phyloP scores from a whole-genome alignment of 768 basidiomycete species.

The Austroboletus eburneus region DNA sequence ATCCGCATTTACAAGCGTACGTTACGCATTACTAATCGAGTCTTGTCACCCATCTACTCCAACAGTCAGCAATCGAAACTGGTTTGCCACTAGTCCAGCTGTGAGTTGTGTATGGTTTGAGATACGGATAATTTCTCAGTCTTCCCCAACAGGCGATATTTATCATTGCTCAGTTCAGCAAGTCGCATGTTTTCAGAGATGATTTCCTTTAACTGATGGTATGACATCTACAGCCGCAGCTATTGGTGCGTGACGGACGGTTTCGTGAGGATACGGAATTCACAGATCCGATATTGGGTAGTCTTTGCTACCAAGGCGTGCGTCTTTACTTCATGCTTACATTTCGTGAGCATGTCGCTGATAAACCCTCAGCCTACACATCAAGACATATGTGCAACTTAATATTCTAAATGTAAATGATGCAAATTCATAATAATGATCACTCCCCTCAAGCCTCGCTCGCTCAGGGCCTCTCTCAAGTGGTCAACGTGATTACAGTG shows the following conservation, averaged over 20 bases:
- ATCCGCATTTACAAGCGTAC: slow-evolving; percentile 49
- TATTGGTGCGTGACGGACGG: slow-evolving; percentile 27
- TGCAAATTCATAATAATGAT: neutral
- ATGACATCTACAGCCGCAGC: slow-evolving; percentile 25
- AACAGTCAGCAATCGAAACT: slow-evolving; percentile 49
- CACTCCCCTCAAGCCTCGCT: too few relatives aligned
- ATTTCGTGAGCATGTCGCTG: neutral
- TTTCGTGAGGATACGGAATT: neutral
- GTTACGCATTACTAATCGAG: slow-evolving; percentile 11
- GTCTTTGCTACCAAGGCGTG: slow-evolving; percentile 37
- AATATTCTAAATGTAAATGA: slow-evolving; percentile 41
- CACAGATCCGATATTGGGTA: slow-evolving; percentile 12
- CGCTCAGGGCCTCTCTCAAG: too few relatives aligned
- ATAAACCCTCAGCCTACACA: slow-evolving; percentile 33
- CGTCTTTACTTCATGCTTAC: slow-evolving; percentile 11
- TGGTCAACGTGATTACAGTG: too few relatives aligned
- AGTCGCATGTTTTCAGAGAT: neutral
- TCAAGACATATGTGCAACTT: slow-evolving; percentile 45
- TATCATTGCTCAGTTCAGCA: slow-evolving; percentile 42
- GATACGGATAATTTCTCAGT: neutral
- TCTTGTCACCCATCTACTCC: slow-evolving; percentile 7
- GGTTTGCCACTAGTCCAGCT: slow-evolving; percentile 37
- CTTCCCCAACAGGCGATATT: slow-evolving; percentile 20
- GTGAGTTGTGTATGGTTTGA: slow-evolving; percentile 14
- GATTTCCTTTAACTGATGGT: slow-evolving; percentile 3